Conservation (phyloP, 2,329 filamentous ascomycete genomes). For the Sporothrix phasma region DNA sequence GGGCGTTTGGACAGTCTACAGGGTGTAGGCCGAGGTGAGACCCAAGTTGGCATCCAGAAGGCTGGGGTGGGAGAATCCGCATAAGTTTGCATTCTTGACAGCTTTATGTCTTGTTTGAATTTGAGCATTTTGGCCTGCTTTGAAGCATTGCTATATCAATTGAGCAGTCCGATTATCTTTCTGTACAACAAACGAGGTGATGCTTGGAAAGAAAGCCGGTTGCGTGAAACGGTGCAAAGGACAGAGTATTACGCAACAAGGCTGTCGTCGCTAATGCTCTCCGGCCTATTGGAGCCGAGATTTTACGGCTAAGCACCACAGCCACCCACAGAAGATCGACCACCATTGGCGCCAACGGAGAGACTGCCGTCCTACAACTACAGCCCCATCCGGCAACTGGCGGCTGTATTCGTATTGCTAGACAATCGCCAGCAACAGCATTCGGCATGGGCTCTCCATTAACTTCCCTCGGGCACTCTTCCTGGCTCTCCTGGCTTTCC, state of each 20-base stretch:
- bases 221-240: too few relatives aligned
- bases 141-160: not conserved
- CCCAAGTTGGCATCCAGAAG: too few relatives aligned
- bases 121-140: not conserved
- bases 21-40: not conserved
- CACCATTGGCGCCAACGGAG: not conserved
- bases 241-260: not conserved
- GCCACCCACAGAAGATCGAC: too few relatives aligned
- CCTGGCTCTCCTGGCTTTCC: not conserved
- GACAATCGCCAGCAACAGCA: not conserved
- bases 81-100: not conserved
- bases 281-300: constrained; percentile 9
- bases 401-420: not conserved
- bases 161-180: not conserved
- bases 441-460: not conserved
- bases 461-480: not conserved
- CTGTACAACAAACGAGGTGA: not conserved
- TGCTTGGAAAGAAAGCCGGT: not conserved
- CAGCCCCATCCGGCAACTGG: not conserved
- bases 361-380: not conserved
- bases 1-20: not conserved
- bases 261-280: not conserved
- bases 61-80: not conserved
- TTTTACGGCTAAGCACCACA: not conserved
- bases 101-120: not conserved